Evolutionary conservation across 345 rosid species (phyloP), one percentile per base, ranked within the genome.

Genomic region (Ceriops tagal): DNA sequence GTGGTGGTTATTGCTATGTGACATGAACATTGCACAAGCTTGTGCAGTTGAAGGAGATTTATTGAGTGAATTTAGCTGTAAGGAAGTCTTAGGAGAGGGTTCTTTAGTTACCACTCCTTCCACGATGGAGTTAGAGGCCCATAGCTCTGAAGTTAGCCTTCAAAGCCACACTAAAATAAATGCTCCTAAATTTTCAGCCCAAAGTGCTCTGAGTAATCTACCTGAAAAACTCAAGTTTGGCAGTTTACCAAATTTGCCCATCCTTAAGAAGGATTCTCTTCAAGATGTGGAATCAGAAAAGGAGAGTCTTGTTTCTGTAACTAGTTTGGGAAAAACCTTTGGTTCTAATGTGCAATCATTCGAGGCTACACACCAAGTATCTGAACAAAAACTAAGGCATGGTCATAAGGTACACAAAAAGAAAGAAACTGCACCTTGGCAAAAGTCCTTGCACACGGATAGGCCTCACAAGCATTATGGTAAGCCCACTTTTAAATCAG

Each of bases 1-100:
- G 78, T 79, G 83, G 85, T 65, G 70, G 68, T 74, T 81, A 60
- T 70, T 81, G 28, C 34, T 81, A 43, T 61, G 73, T 72, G 84
- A 81, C 58, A 47, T 79, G 62, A 75, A 81, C 67, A 57, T 83
- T 70, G 58, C 66, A 22, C 64, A 68, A 49, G 84, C 82, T 4
- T 76, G 82, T 64, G 62, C 65, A 32, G 53, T 20, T 19, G 77
- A 75, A 70, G 79, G 75, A 53, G 74, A 74, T 56, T 26, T 62
- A 10, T 59, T 67, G 39, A 30, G 9, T 52, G 30, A 56, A 53
- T 72, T 77, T 39, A 61, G 65, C 34, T 18, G 55, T n/a, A 57
- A 67, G 30, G 68, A 71, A 68, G 69, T 53, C 46, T 61, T 37
- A 7, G 13, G n/a, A 21, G 65, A 55, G 39, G 59, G 52, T 56